Base-by-base conservation (phyloP, 345 rosid genomes). In the Camelina sativa region DNA sequence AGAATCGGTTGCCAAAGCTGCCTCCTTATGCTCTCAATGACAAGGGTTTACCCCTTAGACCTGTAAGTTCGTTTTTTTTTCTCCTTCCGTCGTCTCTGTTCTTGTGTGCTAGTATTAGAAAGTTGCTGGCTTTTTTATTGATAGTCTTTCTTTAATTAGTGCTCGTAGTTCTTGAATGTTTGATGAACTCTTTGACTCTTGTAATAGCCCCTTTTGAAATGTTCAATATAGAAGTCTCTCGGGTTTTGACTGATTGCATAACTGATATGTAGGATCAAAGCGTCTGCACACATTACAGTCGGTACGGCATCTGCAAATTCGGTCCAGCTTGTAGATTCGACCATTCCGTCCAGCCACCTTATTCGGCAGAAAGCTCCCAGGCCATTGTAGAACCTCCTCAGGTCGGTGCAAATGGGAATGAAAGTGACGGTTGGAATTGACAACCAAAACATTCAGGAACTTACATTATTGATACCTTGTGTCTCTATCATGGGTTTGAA, bases 11-110 rank as follows among this genome's bases (percentile, higher is more conserved):
- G 62, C 52, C 82, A 7, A 89, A 84, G 74, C 75, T 84, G 48
- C 72, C 87, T 58, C 82, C 91, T 25, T 84, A 79, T 37, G 51
- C 83, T 60, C 84, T 92, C 56, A 95, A 88, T 63, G 92, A 90
- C 84, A 92, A 90, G 83, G 99, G 98, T 72, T 84, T 92, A 62
- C 99, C 98, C 17, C 69, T 95, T 73, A 89, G 99, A 85, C 98
- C 97, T 85, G 99, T 95, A 84, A 90, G 92, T 85, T 72, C 7
- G 0, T 59, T 56, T 25, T 43, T 25, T 19, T 0, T 38, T 11
- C n/a, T 43, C 47, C 28, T 43, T 15, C 50, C 48, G 13, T 46
- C 25, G 1, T 69, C 50, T 53, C 50, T 53, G 8, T 44, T 76
- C 56, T 34, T 51, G 4, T 19, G 35, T 67, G 44, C 48, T 74